Evolutionary conservation across 164 flowering plant species (phyloP), one percentile per base, ranked within the genome.

Genomic region (Vitis amurensis): DNA sequence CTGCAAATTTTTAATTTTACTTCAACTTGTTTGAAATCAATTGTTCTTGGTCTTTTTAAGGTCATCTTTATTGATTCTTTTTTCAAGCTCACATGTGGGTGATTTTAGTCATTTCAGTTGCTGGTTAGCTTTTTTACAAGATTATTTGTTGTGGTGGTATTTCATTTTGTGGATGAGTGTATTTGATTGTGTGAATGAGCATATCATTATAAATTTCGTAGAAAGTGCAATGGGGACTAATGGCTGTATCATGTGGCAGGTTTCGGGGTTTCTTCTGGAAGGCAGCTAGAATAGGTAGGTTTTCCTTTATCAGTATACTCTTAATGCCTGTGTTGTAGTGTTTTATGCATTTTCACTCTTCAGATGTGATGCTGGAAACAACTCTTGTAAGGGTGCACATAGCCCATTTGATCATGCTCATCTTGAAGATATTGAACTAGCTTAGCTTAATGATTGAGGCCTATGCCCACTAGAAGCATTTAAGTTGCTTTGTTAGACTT

Each of bases 211-310:
- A 51, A 51, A 12, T 51, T 15, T 51, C 0, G 11, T 13, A 13
- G n/a, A 53, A 6, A 13, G 56, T n/a, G n/a, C 56, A 13, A 13
- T n/a, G n/a, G 15, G 15, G 56, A n/a, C 56, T 53, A 12, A 53
- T 11, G n/a, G n/a, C 56, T 53, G 56, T 53, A 53, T 13, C 16
- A 51, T 71, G 23, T 74, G 59, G 71, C 88, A 87, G 93, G 86
- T 93, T 93, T 70, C 91, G 96, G 50, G 97, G 97, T 50, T 90
- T 93, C 83, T 93, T 93, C 66, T 93, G 98, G 98, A 93, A 93
- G 78, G 97, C 96, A 44, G 98, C 98, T 61, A 86, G 97, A 77
- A 86, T 84, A 73, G 92, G 92, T 88, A 74, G 16, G 75, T 55
- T 55, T 68, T 61, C 51, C 19, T 30, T 31, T 3, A 6, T 0